Evolutionary conservation across 2,329 filamentous ascomycete species (phyloP), one percentile per base, ranked within the genome.

Genomic region (Fusarium phyllophilum): DNA sequence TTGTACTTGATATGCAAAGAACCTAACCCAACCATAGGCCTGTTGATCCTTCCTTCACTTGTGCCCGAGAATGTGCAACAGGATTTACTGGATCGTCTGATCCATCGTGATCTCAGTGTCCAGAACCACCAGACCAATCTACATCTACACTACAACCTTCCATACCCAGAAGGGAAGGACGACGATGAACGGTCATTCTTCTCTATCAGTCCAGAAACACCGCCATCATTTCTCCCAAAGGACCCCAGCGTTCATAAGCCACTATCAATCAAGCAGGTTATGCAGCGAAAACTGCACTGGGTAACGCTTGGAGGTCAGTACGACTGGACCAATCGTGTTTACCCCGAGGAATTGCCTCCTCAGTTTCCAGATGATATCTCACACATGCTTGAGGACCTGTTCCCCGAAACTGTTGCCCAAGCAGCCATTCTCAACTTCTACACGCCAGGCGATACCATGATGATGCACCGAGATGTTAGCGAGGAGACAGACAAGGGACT

Each of bases 371-470:
- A 81, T 3, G 94, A 97, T 78, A 87, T 97, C 55, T 90, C 90
- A 8, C 81, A 79, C 3, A 88, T 97, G 13, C 84, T 98, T 2
- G 86, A 90, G 62, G 83, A 83, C 0, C 82, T 96, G 0, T 98
- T 97, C 75, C 93, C 94, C 0, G 86, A 90, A 17, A 96, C 95
- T 20, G 86, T 88, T 59, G 90, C 96, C 0, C 92, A 98, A 83
- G 95, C 96, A 3, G 96, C 96, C 42, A 98, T 98, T 73, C 90
- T 97, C 75, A 98, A 98, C 81, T 87, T 98, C 57, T 98, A 98
- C 83, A 93, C 91, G 0, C 94, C 96, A 0, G 94, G 94, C 26
- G 96, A 98, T 79, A 97, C 93, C 2, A 91, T 98, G 81, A 96
- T 94, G 84, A 89, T 97, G 82, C 96, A 98, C 84, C 91, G 96